A percentile compares a stretch with the other conserved stretches of the same genome.
Conservation (phyloP, 2,329 filamentous ascomycete species). For the Aspergillus brasiliensis region DNA sequence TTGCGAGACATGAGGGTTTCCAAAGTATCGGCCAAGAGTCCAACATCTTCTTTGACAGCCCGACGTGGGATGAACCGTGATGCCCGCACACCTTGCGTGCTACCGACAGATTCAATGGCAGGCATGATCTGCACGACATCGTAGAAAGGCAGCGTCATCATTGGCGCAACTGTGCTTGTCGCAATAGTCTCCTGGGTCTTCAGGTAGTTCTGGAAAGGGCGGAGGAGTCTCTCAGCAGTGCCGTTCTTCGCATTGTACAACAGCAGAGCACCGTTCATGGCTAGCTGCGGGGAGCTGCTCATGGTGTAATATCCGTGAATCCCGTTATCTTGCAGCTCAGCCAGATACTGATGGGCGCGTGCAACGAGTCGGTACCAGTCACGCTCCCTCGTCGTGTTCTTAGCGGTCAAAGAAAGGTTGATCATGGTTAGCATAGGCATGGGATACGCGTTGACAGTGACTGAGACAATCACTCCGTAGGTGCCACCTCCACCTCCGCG, state of each 20-base stretch:
- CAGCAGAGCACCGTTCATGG: neutral
- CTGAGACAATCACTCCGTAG: slow-evolving; percentile 16
- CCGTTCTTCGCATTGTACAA: neutral
- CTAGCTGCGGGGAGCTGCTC: neutral
- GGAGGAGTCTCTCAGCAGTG: neutral
- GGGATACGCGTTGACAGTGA: neutral
- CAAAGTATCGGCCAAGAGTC: neutral
- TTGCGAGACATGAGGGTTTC: neutral
- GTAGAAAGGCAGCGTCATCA: neutral
- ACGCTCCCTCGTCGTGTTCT: neutral
- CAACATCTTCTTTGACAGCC: neutral
- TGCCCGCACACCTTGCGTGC: neutral
- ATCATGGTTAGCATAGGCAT: neutral
- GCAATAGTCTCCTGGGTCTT: neutral
- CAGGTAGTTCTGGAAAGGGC: neutral
- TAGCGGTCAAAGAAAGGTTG: neutral
- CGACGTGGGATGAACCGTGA: neutral
- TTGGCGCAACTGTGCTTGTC: neutral
- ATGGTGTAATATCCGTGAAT: neutral
- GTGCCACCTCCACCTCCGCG: slow-evolving; percentile 23
- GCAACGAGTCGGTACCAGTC: neutral
- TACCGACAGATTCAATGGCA: neutral
- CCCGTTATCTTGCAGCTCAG: neutral
- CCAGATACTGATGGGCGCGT: neutral
- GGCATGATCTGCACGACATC: neutral